These are phyloP conservation scores for Alternaria gaisen DNA, from an alignment of 2,329 filamentous ascomycete species.

Conservation along the genomic window DNA sequence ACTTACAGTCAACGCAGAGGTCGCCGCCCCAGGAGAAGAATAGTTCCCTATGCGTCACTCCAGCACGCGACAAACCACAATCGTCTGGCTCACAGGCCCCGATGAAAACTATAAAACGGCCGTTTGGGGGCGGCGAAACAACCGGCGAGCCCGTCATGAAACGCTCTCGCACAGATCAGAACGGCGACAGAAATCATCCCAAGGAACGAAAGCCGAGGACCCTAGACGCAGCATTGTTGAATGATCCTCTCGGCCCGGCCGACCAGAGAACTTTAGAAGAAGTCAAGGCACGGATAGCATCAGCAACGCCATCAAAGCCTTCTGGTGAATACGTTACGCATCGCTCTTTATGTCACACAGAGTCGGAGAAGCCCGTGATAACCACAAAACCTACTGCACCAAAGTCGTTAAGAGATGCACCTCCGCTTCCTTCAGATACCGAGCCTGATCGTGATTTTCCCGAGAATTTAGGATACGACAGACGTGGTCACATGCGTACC, in stretches of 20 bases:
- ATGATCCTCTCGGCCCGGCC: neutral
- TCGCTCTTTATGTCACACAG: neutral
- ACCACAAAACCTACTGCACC: neutral
- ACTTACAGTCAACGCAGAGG: neutral
- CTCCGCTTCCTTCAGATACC: neutral
- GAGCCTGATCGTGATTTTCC: neutral
- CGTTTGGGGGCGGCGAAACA: neutral
- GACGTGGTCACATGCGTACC: neutral
- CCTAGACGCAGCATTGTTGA: neutral
- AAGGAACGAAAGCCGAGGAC: neutral
- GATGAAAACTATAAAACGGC: neutral
- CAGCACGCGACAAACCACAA: rapidly evolving
- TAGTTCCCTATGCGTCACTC: neutral
- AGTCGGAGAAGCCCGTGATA: neutral
- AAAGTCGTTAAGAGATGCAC: neutral
- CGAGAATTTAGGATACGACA: neutral
- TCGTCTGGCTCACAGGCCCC: too few relatives aligned
- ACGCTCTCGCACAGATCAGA: neutral
- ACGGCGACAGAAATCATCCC: neutral
- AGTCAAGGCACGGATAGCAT: neutral
- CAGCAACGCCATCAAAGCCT: neutral
- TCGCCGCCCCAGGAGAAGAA: neutral
- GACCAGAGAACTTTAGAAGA: neutral
- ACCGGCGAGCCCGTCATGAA: neutral
- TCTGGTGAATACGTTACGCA: neutral